Percentiles rank a stretch among this genome's conserved stretches.
Evolutionary conservation across 106 monocot genomes (phyloP).

Genomic region (Dendrobium chrysotoxum): DNA sequence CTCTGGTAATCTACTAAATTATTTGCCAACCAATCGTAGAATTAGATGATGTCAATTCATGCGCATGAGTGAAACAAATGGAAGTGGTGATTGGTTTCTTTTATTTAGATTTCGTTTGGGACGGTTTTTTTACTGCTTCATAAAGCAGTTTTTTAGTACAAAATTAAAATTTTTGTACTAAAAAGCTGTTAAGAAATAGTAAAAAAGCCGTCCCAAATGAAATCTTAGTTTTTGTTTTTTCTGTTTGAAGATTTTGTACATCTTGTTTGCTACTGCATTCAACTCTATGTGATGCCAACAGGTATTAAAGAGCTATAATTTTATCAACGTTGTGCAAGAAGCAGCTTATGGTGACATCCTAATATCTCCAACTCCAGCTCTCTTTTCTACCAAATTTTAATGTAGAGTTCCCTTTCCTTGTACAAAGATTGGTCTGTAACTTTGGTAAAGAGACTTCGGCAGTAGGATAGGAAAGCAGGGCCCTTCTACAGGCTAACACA

Average conservation of each 20-base stretch:
- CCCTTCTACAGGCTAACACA: too few relatives aligned
- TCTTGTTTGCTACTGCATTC: not conserved
- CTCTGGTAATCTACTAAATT: slow-evolving; percentile 2
- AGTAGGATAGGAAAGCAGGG: too few relatives aligned
- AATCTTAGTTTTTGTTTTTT: too few relatives aligned
- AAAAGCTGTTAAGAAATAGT: too few relatives aligned
- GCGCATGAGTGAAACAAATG: too few relatives aligned
- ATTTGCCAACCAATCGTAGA: not conserved
- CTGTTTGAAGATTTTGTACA: not conserved
- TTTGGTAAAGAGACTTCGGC: not conserved
- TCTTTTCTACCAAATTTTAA: slow-evolving; percentile 6
- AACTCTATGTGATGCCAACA: not conserved
- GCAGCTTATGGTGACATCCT: slow-evolving; percentile 74
- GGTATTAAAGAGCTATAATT: slow-evolving; percentile 14
- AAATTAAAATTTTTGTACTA: too few relatives aligned
- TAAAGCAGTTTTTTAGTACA: too few relatives aligned
- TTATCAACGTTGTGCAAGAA: slow-evolving; percentile 62
- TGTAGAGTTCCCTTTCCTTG: not conserved
- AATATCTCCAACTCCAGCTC: slow-evolving; percentile 43
- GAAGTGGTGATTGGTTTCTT: too few relatives aligned
- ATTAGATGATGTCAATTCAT: too few relatives aligned
- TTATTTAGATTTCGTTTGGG: too few relatives aligned
- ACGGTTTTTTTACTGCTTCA: too few relatives aligned
- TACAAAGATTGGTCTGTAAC: not conserved
- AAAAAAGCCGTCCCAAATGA: too few relatives aligned